These are phyloP conservation scores for Coemansia sp. DNA, from an alignment of 192 early-diverging fungal species.

Conservation along the genomic window DNA sequence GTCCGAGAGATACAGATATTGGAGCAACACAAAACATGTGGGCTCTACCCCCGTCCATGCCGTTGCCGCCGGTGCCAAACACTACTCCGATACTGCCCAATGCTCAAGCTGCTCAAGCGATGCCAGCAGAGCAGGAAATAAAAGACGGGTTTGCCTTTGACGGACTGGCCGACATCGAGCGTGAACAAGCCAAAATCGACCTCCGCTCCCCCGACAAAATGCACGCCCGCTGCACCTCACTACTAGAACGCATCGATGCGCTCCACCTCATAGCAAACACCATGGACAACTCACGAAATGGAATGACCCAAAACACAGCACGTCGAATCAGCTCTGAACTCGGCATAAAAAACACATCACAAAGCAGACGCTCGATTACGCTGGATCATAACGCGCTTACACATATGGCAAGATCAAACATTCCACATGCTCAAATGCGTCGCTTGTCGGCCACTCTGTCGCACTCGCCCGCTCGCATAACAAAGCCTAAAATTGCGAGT, in stretches of 20 bases:
- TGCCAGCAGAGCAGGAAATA: no score
- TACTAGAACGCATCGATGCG: conserved; percentile 36
- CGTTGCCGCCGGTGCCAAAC: background rate
- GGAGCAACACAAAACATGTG: background rate
- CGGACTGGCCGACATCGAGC: conserved; percentile 43
- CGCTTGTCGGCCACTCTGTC: no score
- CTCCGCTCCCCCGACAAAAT: background rate
- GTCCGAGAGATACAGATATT: no score
- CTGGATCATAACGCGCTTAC: no score
- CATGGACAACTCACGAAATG: conserved; percentile 47
- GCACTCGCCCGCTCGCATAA: no score
- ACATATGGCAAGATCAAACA: no score
- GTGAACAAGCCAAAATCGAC: conserved; percentile 19
- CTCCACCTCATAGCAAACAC: conserved; percentile 50
- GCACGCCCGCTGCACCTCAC: conserved; percentile 23
- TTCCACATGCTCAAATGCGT: no score
- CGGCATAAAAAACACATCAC: conserved; percentile 1
- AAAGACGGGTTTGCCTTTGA: conserved; percentile 39
- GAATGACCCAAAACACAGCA: conserved; percentile 26
- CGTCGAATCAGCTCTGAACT: conserved; percentile 50
- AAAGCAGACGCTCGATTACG: no score
- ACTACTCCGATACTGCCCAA: background rate
- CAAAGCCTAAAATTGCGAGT: no score
- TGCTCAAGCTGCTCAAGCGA: no score
- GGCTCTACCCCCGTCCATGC: background rate